Percentiles rank a stretch among this genome's conserved stretches.
Conservation (phyloP, 2,329 filamentous ascomycete genomes). For the Ophiostoma fasciatum region DNA sequence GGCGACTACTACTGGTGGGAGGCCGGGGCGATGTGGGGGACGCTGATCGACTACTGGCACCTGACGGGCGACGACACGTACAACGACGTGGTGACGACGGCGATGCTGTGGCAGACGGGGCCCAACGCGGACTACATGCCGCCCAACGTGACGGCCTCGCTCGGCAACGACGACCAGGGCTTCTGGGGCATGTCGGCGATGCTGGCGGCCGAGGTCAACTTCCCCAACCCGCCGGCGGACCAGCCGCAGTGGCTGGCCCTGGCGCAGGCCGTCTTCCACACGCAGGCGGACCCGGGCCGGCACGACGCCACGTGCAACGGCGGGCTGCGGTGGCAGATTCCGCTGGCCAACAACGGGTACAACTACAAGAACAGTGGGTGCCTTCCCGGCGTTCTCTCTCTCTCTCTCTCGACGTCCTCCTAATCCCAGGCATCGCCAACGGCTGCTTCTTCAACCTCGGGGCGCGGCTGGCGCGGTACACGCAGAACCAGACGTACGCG, state of each 20-base stretch:
- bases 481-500: slow-evolving; percentile 38
- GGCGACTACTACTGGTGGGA: slow-evolving; percentile 22
- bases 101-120: slow-evolving; percentile 31
- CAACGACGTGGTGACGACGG: slow-evolving; percentile 31
- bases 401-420: too few relatives aligned
- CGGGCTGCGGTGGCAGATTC: slow-evolving; percentile 54
- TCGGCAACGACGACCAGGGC: slow-evolving; percentile 45
- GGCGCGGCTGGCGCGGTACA: slow-evolving; percentile 47
- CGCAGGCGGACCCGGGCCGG: slow-evolving; percentile 31
- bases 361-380: slow-evolving; percentile 39
- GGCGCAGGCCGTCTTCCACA: slow-evolving; percentile 42
- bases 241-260: slow-evolving; percentile 35
- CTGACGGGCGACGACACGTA: slow-evolving; percentile 32
- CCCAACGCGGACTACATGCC: slow-evolving; percentile 34
- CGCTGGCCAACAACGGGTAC: slow-evolving; percentile 46
- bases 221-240: slow-evolving; percentile 28
- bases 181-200: slow-evolving; percentile 44
- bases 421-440: slow-evolving; percentile 29
- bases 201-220: slow-evolving; percentile 37
- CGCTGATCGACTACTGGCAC: slow-evolving; percentile 24
- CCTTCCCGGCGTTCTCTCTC: not conserved
- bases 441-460: slow-evolving; percentile 34
- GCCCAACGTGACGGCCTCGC: slow-evolving; percentile 23
- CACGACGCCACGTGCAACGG: slow-evolving; percentile 40
- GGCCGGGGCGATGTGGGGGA: slow-evolving; percentile 16